Evolutionary conservation across 352 stramenopile species (phyloP).

Genomic region (Globisporangium spinosum): DNA sequence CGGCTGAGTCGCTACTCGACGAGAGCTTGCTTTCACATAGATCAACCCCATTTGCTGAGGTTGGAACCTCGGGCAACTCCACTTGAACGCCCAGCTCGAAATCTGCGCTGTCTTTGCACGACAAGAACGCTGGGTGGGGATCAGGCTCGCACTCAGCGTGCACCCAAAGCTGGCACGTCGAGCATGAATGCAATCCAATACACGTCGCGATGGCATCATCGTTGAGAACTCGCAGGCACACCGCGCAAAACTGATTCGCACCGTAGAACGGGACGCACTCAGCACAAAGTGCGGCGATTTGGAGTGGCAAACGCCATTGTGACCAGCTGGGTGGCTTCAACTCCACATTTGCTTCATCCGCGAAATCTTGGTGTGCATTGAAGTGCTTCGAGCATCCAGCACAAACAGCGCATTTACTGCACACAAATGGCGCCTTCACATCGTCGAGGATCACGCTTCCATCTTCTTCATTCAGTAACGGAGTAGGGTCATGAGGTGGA

Average conservation of each 20-base stretch:
- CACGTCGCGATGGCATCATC: constrained; percentile 40
- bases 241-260: constrained; percentile 64
- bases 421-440: constrained; percentile 68
- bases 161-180: constrained; percentile 76
- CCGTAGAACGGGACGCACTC: constrained; percentile 64
- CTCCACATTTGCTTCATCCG: not conserved
- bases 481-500: constrained; percentile 56
- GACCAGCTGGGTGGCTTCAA: constrained; percentile 36
- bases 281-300: constrained; percentile 57
- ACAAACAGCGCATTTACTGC: constrained; percentile 56
- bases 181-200: constrained; percentile 60
- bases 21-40: not conserved
- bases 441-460: constrained; percentile 53
- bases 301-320: constrained; percentile 66
- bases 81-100: constrained; percentile 55
- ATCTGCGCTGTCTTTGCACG: constrained; percentile 23
- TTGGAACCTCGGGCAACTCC: constrained; percentile 22
- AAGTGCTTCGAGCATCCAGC: constrained; percentile 40
- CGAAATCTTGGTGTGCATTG: constrained; percentile 2
- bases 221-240: constrained; percentile 57
- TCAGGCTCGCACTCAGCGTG: constrained; percentile 80
- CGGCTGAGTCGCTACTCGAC: not conserved
- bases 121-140: constrained; percentile 52
- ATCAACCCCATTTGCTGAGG: not conserved
- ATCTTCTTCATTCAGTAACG: constrained; percentile 55